Base-by-base conservation (phyloP, 768 basidiomycete genomes). In the Amanita fuliginea region DNA sequence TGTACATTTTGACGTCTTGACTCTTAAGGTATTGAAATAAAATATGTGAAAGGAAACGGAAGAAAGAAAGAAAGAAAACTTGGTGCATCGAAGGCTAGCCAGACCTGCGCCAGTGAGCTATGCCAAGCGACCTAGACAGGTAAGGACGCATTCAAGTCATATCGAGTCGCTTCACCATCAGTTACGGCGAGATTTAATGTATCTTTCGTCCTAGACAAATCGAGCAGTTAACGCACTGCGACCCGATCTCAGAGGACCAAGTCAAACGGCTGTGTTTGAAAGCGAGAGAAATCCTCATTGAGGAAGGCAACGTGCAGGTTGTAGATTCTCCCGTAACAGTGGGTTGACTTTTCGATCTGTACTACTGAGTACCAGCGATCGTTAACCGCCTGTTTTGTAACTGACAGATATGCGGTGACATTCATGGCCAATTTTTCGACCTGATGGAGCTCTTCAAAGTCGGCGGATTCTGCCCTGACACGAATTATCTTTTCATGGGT, bases 401-500 rank as follows among this genome's bases (percentile, higher is more conserved):
- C n/a, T n/a, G n/a, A 16, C 46, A 88, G 86, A 87, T 91, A 60
- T 91, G 87, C 60, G 94, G 94, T 6, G 94, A 98, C 68, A 96
- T 98, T 40, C 94, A 97, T 60, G 93, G 94, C 8, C 95, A 97
- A 61, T 96, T 97, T 62, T 96, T 86, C 65, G 95, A 97, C 64
- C 75, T 97, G 56, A 81, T 97, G 78, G 90, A 99, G 67, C 74
- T 99, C 51, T 95, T 96, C 77, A 83, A 82, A 63, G 81, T 94
- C 28, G 93, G 93, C 32, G 91, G 92, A 6, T 81, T 82, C 57
- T 95, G 92, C 64, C 93, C 93, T 52, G 81, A 89, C 33, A 94
- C 92, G 5, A 92, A 89, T 64, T 96, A 96, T 66, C 81, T 96
- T 45, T 95, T 96, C 78, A 95, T 96, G 88, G 86, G 87, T 89